These are phyloP conservation scores for Cadophora sp. DNA, from an alignment of 2,329 filamentous ascomycete genomes.

Conservation along the genomic window DNA sequence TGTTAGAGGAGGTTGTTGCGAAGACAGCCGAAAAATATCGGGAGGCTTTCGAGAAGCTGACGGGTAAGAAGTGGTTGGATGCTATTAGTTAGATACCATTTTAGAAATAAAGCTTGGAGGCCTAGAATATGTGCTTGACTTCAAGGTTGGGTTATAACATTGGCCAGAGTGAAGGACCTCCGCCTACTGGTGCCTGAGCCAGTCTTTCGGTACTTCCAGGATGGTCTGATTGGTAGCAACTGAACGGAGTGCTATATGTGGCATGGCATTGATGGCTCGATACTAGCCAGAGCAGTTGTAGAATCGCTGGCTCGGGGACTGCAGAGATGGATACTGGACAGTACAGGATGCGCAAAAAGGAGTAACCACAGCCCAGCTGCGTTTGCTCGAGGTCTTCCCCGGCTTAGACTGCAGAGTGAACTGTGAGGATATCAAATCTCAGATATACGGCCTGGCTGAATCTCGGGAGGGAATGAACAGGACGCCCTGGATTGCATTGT, in stretches of 20 bases:
- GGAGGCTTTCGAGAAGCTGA: constrained; percentile 76
- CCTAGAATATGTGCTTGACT: background rate
- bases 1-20: constrained; percentile 74
- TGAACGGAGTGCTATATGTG: background rate
- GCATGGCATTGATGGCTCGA: background rate
- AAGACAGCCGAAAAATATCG: constrained; percentile 76
- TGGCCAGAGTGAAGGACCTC: background rate
- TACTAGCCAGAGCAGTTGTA: background rate
- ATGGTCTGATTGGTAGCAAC: background rate
- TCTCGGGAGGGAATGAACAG: constrained; percentile 1
- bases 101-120: background rate
- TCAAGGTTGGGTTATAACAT: background rate
- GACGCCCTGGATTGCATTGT: constrained; percentile 4
- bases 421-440: constrained; percentile 20
- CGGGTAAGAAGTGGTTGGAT: constrained; percentile 57
- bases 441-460: constrained; percentile 8
- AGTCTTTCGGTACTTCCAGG: background rate
- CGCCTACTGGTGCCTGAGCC: background rate
- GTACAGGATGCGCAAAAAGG: background rate
- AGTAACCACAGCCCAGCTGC: background rate
- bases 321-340: too few species aligned
- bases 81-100: constrained; percentile 21
- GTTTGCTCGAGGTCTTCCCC: background rate
- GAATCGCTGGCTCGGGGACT: background rate
- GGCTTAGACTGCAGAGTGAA: background rate